Base-by-base conservation (phyloP, 495 filamentous ascomycete species). In the Neurospora sp. region DNA sequence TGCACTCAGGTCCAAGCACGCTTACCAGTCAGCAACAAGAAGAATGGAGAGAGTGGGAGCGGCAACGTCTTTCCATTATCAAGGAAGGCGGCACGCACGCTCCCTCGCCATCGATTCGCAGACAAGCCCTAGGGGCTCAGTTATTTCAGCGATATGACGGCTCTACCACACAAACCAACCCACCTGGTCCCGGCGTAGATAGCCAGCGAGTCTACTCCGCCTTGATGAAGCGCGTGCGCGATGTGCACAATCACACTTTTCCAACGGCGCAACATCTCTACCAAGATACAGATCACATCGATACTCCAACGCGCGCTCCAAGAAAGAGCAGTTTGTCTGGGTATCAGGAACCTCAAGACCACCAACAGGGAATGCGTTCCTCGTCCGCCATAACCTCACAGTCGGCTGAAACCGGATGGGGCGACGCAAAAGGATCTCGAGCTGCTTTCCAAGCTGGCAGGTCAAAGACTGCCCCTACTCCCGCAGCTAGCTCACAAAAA, bases 161-260 rank as follows among this genome's bases (percentile, higher is more conserved):
- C 20, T 27, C 14, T 4, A 12, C 16, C 68, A 70, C 40, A 5
- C 31, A 61, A 1, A 39, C 73, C n/a, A n/a, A 42, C 2, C 31
- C 53, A 0, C 22, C 69, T n/a, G 68, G 70, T 1, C 74, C 68
- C 5, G 70, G 82, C 2, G 82, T 91, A 35, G 86, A 92, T 73
- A 89, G 88, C 70, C 86, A 91, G 35, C 87, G 91, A 39, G 82
- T 94, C 40, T 94, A 92, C 75, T 90, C 90, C 4, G 92, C 92
- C 0, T 81, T 94, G 74, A 90, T 93, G 86, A 90, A 88, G 74
- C 87, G 88, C 38, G 86, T 92, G 68, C 83, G 85, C 39, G 81
- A 68, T 1, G 72, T 73, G 16, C 59, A 83, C 20, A 80, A 76
- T 5, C 79, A 69, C 71, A 80, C 73, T 71, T 73, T 31, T 39